Evolutionary conservation across 169 alveolate genomes (phyloP), one percentile per base, ranked within the genome.

Genomic region (Plasmodium relictum): DNA sequence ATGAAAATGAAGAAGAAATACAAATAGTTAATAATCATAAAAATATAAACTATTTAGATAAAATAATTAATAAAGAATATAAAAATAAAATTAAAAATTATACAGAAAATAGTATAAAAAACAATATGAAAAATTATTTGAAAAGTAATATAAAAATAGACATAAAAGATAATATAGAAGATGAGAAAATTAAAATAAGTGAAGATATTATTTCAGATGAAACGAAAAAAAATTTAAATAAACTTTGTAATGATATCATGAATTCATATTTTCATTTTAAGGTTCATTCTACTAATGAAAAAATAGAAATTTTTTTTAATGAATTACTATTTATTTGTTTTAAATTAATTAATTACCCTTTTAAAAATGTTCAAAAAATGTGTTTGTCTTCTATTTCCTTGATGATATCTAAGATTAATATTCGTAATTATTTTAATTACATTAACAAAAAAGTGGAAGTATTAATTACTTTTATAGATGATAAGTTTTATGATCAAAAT

Each of bases 311-410:
- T 31, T 22, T 78, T 20, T 65, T 78, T 78, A 78, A 65, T 70
- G 78, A 78, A 14, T 48, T 78, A 12, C 72, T 78, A 39, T 78
- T 78, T 52, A 78, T 78, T 22, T 78, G 78, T 44, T 65, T 78
- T 56, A 78, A 78, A 65, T 65, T 78, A 45, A 78, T 78, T 20
- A 78, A 70, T 44, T 78, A 16, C 65, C 89, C 89, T 26, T 65
- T 26, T 6, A 58, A 78, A 65, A 58, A 44, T 58, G 45, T 78
- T 8, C 89, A 65, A 58, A 39, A 39, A 16, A n/a, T n/a, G 22
- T 78, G 63, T 58, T 7, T 78, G 22, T 10, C 24, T 45, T 41
- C 31, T 7, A 18, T 78, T 18, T n/a, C 66, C 10, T 18, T 39
- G 26, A 41, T 78, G 10, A 48, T 69, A 24, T 26, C 65, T 6